Evolutionary conservation across 208 protist species (phyloP).

Genomic region (Acanthamoeba royreba): DNA sequence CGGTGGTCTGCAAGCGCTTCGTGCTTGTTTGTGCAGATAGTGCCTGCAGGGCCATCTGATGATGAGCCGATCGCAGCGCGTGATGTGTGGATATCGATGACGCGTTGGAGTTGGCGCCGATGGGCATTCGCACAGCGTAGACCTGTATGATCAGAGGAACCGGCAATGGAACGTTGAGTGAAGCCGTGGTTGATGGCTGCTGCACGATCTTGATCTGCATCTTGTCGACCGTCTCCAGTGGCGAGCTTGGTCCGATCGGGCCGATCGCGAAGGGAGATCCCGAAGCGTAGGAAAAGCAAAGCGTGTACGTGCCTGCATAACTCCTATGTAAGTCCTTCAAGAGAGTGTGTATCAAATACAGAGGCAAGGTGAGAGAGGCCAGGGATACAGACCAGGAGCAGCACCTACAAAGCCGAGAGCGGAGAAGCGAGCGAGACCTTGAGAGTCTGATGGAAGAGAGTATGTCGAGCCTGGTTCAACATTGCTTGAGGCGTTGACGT

Average conservation of each 20-base stretch:
- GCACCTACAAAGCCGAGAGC: background rate
- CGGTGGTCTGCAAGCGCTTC: too few species aligned
- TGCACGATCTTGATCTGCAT: background rate
- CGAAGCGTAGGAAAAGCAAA: background rate
- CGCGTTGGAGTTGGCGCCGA: background rate
- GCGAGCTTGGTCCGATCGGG: background rate
- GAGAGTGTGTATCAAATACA: too few species aligned
- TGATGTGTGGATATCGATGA: background rate
- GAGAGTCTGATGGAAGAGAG: background rate
- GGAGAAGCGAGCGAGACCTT: background rate
- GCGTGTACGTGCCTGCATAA: background rate
- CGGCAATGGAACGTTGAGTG: background rate
- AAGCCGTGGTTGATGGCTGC: background rate
- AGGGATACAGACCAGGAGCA: background rate
- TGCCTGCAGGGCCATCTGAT: background rate
- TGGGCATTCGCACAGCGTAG: background rate
- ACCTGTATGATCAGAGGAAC: background rate
- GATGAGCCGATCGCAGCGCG: background rate
- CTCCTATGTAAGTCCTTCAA: too few species aligned
- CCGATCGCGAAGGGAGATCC: background rate
- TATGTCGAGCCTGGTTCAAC: background rate
- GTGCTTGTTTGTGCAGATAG: too few species aligned
- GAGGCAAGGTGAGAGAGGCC: background rate
- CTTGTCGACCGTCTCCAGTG: background rate
- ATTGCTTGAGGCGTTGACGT: background rate